Conservation (phyloP, 1,284 basidiomycete species). For the Thelephora terrestris region DNA sequence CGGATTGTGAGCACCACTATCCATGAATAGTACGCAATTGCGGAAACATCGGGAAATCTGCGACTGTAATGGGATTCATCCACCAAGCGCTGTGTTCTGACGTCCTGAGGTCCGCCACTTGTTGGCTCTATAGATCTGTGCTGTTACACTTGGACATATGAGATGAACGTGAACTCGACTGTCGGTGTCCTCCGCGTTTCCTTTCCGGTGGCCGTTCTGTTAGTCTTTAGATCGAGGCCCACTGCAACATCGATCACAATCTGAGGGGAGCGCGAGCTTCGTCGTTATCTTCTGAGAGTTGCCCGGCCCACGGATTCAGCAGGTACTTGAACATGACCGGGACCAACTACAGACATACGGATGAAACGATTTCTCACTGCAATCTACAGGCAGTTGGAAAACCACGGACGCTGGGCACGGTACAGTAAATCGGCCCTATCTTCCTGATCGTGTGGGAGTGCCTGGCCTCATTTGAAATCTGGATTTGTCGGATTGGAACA, state of each 20-base stretch:
- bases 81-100: too few species aligned
- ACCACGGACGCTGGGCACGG: not conserved
- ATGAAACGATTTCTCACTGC: slow-evolving; percentile 99
- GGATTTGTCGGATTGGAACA: slow-evolving; percentile 94
- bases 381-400: slow-evolving; percentile 49
- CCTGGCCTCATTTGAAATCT: slow-evolving; percentile 83
- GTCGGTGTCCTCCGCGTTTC: too few species aligned
- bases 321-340: slow-evolving; percentile 92
- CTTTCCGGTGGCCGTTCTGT: slow-evolving; percentile 10
- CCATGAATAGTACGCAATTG: too few species aligned
- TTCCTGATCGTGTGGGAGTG: slow-evolving; percentile 92
- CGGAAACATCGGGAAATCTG: too few species aligned
- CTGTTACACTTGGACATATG: too few species aligned
- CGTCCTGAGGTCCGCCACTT: too few species aligned
- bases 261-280: slow-evolving; percentile 48
- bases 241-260: slow-evolving; percentile 7
- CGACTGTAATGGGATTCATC: slow-evolving; percentile 53
- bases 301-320: slow-evolving; percentile 91
- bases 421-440: too few species aligned
- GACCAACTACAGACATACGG: slow-evolving; percentile 94
- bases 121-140: too few species aligned
- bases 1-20: slow-evolving; percentile 64
- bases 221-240: slow-evolving; percentile 15
- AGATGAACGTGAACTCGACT: too few species aligned
- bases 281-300: slow-evolving; percentile 89